Conservation (phyloP, 345 rosid genomes). For the Cardamine occulta region DNA sequence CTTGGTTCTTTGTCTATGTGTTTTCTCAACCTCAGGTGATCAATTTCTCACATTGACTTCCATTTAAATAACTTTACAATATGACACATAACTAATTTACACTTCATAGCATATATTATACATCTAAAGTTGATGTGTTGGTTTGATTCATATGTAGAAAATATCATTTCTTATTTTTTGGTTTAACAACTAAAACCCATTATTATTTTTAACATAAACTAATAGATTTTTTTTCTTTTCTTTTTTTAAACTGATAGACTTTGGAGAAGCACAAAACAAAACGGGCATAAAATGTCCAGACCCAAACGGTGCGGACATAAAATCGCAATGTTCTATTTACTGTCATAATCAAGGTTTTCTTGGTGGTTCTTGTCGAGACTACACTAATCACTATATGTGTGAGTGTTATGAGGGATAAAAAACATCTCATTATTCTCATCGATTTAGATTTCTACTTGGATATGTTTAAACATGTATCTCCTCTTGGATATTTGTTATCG, state of each 20-base stretch:
- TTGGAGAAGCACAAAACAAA: slow-evolving; percentile 12
- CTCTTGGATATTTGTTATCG: neutral
- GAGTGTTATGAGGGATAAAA: slow-evolving; percentile 18
- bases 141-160: neutral
- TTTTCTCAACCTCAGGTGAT: neutral
- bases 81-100: neutral
- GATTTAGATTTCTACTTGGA: neutral
- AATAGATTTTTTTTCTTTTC: neutral
- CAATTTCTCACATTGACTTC: neutral
- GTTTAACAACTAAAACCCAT: neutral
- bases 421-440: neutral
- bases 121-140: neutral
- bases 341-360: neutral
- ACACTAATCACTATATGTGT: neutral
- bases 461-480: neutral
- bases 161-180: neutral
- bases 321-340: neutral
- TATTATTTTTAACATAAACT: neutral
- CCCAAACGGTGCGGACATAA: neutral
- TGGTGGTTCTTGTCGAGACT: slow-evolving; percentile 24
- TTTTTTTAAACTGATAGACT: neutral
- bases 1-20: slow-evolving; percentile 5
- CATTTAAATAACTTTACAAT: neutral
- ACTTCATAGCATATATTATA: neutral
- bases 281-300: slow-evolving; percentile 2